Percentiles rank a stretch among this genome's conserved stretches.
These are phyloP conservation scores for Lactarius psammicola DNA, from an alignment of 768 basidiomycete genomes.

Conservation along the genomic window DNA sequence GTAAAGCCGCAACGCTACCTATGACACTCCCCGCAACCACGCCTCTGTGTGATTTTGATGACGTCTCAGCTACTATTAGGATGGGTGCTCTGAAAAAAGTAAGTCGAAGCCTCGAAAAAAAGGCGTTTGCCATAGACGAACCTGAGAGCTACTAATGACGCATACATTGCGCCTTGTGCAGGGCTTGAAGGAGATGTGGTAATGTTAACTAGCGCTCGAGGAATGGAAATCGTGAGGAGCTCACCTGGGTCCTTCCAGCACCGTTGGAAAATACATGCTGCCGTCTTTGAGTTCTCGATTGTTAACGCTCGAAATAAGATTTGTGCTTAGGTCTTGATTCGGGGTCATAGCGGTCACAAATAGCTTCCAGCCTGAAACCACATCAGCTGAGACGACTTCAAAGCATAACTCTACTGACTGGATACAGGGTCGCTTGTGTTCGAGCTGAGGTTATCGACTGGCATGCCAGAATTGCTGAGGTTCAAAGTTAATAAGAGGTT, in stretches of 20 bases:
- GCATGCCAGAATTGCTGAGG: conserved; percentile 13
- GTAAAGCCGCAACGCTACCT: not conserved
- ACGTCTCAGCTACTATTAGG: no score
- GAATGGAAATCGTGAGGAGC: not conserved
- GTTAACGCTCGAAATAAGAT: conserved; percentile 11
- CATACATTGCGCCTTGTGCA: not conserved
- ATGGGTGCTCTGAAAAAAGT: not conserved
- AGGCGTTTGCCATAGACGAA: not conserved
- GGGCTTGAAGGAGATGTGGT: not conserved
- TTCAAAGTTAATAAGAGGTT: not conserved
- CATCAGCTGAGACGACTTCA: not conserved
- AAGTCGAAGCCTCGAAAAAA: not conserved
- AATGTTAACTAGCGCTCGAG: not conserved
- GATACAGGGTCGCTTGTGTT: not conserved
- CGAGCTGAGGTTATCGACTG: not conserved
- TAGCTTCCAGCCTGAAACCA: conserved; percentile 7
- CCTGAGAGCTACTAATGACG: not conserved
- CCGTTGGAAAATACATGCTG: no score
- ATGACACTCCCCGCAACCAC: not conserved
- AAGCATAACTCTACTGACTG: not conserved
- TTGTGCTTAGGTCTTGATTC: not conserved
- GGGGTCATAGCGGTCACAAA: conserved; percentile 15
- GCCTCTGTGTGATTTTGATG: not conserved
- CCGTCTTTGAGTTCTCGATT: not conserved
- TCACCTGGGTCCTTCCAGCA: not conserved